These are phyloP conservation scores for Arabis hirsuta DNA, from an alignment of 345 rosid species.

Conservation along the genomic window DNA sequence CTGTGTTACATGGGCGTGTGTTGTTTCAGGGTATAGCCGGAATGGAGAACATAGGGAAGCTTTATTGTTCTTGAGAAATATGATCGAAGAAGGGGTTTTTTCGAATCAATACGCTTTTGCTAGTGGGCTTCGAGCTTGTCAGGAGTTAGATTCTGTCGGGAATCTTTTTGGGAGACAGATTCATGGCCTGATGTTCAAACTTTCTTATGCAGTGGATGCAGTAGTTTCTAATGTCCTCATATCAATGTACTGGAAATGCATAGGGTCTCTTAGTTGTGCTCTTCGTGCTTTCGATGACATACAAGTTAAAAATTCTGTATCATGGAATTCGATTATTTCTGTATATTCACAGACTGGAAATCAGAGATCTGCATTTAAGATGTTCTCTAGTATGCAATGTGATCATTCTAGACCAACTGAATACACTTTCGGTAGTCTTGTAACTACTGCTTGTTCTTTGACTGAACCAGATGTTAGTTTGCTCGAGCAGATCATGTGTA, in stretches of 20 bases:
- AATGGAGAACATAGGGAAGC: constrained; percentile 63
- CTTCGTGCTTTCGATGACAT: constrained; percentile 65
- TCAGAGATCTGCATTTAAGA: constrained; percentile 55
- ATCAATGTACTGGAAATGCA: constrained; percentile 72
- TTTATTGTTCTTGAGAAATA: constrained; percentile 51
- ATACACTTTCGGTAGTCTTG: constrained; percentile 84
- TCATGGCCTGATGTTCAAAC: constrained; percentile 70
- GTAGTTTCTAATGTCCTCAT: constrained; percentile 70
- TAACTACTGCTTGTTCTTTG: constrained; percentile 66
- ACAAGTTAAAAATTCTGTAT: constrained; percentile 55
- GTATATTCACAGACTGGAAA: constrained; percentile 68
- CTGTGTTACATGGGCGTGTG: constrained; percentile 76
- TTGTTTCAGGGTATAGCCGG: constrained; percentile 72
- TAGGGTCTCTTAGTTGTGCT: constrained; percentile 52
- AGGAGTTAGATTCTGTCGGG: constrained; percentile 54
- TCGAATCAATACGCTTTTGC: constrained; percentile 71
- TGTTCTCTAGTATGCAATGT: constrained; percentile 67
- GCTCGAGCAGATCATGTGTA: constrained; percentile 75
- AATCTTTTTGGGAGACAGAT: constrained; percentile 67
- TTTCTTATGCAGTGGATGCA: constrained; percentile 55
- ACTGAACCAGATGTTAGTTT: constrained; percentile 54
- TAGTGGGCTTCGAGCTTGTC: constrained; percentile 74
- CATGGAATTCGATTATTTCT: constrained; percentile 82
- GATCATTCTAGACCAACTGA: constrained; percentile 68
- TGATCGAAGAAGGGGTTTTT: constrained; percentile 56